A percentile compares a stretch with the other conserved stretches of the same genome.
Evolutionary conservation across 164 flowering plant species (phyloP).

Genomic region (Pachysandra terminalis): DNA sequence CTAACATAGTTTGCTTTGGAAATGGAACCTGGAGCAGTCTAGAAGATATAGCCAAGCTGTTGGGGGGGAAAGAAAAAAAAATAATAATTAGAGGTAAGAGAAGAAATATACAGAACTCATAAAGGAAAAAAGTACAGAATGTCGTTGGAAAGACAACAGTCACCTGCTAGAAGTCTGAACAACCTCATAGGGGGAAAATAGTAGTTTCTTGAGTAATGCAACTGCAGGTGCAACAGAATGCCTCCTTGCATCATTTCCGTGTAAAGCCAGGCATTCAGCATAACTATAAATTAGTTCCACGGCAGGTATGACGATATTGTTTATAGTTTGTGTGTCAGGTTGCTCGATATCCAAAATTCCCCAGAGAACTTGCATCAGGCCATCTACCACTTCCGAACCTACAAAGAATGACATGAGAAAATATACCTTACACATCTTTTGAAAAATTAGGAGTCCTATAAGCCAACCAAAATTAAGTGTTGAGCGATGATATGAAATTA

Average conservation of each 20-base stretch:
- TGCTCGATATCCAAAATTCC: slow-evolving; percentile 93
- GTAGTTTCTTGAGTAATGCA: slow-evolving; percentile 64
- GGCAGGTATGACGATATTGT: slow-evolving; percentile 81
- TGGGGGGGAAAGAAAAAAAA: slow-evolving; percentile 46
- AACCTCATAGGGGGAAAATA: slow-evolving; percentile 82
- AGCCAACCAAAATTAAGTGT: not conserved
- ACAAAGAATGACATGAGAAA: slow-evolving; percentile 7
- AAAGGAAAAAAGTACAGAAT: not conserved
- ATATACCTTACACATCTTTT: not conserved
- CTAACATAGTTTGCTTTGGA: slow-evolving; percentile 94
- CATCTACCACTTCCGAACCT: slow-evolving; percentile 94
- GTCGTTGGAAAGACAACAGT: not conserved
- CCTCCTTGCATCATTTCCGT: slow-evolving; percentile 51
- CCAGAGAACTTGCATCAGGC: slow-evolving; percentile 93
- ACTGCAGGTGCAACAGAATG: slow-evolving; percentile 91
- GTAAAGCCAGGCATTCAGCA: slow-evolving; percentile 91
- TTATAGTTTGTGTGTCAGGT: slow-evolving; percentile 92
- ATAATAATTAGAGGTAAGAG: slow-evolving; percentile 4
- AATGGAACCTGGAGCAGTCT: slow-evolving; percentile 99
- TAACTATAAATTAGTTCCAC: slow-evolving; percentile 95
- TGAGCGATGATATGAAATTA: not conserved
- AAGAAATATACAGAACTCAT: slow-evolving; percentile 9
- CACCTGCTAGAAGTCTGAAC: slow-evolving; percentile 98
- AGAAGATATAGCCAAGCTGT: slow-evolving; percentile 99
- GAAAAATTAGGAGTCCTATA: not conserved